These are phyloP conservation scores for Clavulina sp. DNA, from an alignment of 768 basidiomycete genomes.

Conservation along the genomic window DNA sequence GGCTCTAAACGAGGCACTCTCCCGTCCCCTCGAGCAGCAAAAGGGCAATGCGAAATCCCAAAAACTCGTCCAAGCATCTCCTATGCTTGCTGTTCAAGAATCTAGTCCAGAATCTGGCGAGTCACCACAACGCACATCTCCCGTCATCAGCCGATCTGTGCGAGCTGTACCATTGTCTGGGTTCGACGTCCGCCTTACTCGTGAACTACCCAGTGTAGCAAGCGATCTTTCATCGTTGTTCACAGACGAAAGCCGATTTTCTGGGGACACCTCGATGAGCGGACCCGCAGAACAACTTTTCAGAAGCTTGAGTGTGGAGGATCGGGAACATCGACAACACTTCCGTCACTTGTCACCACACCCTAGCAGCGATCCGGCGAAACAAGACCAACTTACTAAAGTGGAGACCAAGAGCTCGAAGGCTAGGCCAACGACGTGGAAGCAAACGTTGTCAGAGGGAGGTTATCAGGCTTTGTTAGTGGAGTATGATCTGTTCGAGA, in stretches of 20 bases:
- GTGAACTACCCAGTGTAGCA: neutral
- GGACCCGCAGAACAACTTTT: neutral
- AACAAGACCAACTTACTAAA: neutral
- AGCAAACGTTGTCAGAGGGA: slow-evolving; percentile 2
- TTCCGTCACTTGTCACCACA: neutral
- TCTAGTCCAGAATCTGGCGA: neutral
- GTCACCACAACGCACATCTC: neutral
- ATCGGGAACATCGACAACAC: neutral
- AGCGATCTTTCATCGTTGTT: neutral
- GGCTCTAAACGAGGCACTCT: neutral
- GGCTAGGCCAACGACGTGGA: neutral
- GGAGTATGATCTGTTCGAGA: slow-evolving; percentile 32
- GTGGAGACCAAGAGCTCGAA: neutral
- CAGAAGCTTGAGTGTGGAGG: neutral
- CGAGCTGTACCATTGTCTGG: no score
- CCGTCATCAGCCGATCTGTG: no score
- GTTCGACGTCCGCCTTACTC: no score
- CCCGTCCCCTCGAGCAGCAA: neutral
- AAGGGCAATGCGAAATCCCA: neutral
- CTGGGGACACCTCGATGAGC: neutral
- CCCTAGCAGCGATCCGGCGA: neutral
- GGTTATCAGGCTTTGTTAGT: slow-evolving; percentile 23
- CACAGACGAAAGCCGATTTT: neutral
- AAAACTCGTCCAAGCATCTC: neutral
- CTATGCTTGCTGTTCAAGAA: neutral